Evolutionary conservation across 768 basidiomycete species (phyloP), one percentile per base, ranked within the genome.

Genomic region (Phallus indusiatus): DNA sequence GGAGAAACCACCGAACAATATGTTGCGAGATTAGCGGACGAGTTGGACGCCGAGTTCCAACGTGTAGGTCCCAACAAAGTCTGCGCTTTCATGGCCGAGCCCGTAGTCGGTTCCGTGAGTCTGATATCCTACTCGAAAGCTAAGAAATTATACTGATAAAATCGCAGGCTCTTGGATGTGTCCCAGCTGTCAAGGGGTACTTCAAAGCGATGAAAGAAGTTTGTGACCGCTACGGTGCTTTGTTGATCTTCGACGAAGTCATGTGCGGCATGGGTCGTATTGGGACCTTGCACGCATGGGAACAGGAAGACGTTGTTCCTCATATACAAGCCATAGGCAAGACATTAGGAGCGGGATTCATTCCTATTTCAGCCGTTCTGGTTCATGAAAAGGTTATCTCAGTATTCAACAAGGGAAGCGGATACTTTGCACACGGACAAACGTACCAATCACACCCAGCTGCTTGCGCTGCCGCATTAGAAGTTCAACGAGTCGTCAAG

Each of bases 291-390:
- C 70, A 70, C 54, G 63, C 62, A 4, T 71, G 69, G 70, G 59
- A 71, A 60, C 28, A 28, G 12, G 65, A 69, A 34, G 68, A 67
- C 10, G 64, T 64, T 17, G 36, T 55, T 14, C 71, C 71, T 1
- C 71, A 72, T 54, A 63, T 72, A 17, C 70, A 71, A 22, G 62
- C 67, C 5, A 56, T 70, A 20, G 71, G 68, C 1, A 72, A 72
- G 54, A 70, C 69, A 3, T 62, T 72, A 14, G 70, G 67, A 46
- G 70, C 69, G 3, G 70, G 70, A 0, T 67, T 63, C 53, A 61
- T 60, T 52, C 24, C 63, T 53, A 63, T 72, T 59, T 63, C 63
- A 1, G 71, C 70, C 9, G 65, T 72, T 7, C 64, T 71, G 12
- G 53, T 72, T 35, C 56, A 52, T 37, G 54, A 63, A 47, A 58